Evolutionary conservation across 148 eudicot genomes (phyloP).

Genomic region (Chenopodium suecicum): DNA sequence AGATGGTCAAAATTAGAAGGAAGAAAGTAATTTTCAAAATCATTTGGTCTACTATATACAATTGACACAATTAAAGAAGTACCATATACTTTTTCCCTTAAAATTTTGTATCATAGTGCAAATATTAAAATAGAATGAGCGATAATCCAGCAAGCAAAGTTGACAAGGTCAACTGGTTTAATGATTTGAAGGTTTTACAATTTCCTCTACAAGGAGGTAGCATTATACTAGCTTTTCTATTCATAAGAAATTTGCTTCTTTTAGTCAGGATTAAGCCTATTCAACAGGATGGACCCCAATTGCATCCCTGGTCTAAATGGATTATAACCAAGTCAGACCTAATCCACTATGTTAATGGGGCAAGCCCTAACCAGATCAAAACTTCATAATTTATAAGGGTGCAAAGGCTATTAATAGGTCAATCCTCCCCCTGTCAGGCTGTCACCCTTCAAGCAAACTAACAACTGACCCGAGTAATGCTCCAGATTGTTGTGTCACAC

Average conservation of each 20-base stretch:
- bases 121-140: neutral
- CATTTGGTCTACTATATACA: neutral
- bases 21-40: neutral
- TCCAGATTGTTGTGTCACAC: no score
- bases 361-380: neutral
- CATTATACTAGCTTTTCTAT: neutral
- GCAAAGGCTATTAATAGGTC: neutral
- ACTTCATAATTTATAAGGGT: neutral
- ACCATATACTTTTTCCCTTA: neutral
- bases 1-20: neutral
- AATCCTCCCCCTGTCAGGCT: neutral
- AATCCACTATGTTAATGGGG: neutral
- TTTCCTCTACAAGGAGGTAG: neutral
- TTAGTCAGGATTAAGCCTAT: neutral
- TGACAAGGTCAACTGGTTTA: no score
- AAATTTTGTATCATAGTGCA: neutral
- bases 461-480: no score
- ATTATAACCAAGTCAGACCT: neutral
- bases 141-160: neutral
- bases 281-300: neutral
- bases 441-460: no score
- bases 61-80: neutral
- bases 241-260: neutral
- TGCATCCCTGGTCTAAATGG: neutral
- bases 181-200: neutral